A percentile compares a stretch with the other conserved stretches of the same genome.
These are phyloP conservation scores for Strobilomyces echinocephalus DNA, from an alignment of 768 basidiomycete genomes.

Conservation along the genomic window DNA sequence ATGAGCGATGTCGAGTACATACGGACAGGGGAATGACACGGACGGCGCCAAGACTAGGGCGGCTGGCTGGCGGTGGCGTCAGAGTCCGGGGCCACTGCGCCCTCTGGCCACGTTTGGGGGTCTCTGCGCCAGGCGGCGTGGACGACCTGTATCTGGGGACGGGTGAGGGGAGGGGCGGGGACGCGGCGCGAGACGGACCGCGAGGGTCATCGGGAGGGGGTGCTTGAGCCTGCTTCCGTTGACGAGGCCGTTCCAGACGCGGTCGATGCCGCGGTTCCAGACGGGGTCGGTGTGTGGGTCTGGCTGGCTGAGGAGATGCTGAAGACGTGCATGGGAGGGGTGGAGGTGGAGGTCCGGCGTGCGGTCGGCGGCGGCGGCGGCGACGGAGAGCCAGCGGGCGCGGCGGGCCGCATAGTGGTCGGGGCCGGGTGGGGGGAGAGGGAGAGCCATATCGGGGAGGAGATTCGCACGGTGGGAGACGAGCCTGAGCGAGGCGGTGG, in stretches of 20 bases:
- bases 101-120: slow-evolving; percentile 65
- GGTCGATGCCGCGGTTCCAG: slow-evolving; percentile 55
- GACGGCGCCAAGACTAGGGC: neutral
- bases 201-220: slow-evolving; percentile 55
- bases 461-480: slow-evolving; percentile 14
- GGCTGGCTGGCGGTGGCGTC: slow-evolving; percentile 30
- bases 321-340: slow-evolving; percentile 46
- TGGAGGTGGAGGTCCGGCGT: slow-evolving; percentile 26
- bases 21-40: neutral
- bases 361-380: slow-evolving; percentile 17
- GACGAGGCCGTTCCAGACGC: slow-evolving; percentile 59
- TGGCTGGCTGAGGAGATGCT: slow-evolving; percentile 44
- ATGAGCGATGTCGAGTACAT: neutral
- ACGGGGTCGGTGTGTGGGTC: slow-evolving; percentile 46
- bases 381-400: slow-evolving; percentile 51
- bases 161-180: neutral
- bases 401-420: slow-evolving; percentile 60
- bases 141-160: slow-evolving; percentile 61
- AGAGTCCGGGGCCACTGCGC: slow-evolving; percentile 54
- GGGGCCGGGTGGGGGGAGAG: slow-evolving; percentile 59
- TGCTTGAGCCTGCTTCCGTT: slow-evolving; percentile 56
- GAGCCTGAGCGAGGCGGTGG: neutral
- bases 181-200: slow-evolving; percentile 42
- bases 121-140: slow-evolving; percentile 75
- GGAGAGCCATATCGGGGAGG: slow-evolving; percentile 22